phyloP scores from a whole-genome alignment of 805 yeast species.

The Isabelozyma heimii region DNA sequence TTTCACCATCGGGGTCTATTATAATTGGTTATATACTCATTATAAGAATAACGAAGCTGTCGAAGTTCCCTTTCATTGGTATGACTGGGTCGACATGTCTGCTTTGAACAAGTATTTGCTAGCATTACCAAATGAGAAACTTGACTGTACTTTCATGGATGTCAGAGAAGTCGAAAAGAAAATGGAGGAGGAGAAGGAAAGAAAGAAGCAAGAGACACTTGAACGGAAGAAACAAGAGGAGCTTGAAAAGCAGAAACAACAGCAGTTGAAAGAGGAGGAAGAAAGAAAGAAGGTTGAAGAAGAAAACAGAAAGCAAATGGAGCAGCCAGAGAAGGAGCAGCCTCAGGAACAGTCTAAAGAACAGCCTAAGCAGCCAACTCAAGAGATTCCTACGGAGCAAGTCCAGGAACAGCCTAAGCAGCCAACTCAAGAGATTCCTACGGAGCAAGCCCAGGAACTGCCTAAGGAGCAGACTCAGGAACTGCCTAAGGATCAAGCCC shows the following conservation, averaged over 20 bases:
- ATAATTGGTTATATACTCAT: conserved; percentile 5
- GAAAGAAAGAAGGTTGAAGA: not conserved
- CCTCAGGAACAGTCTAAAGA: not conserved
- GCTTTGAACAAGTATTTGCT: conserved; percentile 32
- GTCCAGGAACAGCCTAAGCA: not conserved
- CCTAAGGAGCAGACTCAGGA: not conserved
- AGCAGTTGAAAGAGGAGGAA: not conserved
- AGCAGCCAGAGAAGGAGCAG: not conserved
- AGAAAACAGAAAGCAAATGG: not conserved
- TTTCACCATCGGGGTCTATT: conserved; percentile 24
- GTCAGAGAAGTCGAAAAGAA: conserved; percentile 18
- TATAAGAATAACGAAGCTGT: conserved; percentile 4
- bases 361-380: not conserved
- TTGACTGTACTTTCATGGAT: conserved; percentile 45
- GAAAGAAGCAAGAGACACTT: not conserved
- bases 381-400: not conserved
- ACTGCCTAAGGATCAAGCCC: not conserved
- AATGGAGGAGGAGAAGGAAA: conserved; percentile 5
- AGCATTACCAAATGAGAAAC: conserved; percentile 21
- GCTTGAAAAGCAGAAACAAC: conserved; percentile 1
- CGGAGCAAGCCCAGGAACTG: not conserved
- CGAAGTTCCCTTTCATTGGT: conserved; percentile 49
- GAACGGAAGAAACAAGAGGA: not conserved
- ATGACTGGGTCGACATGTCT: conserved; percentile 52
- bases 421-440: not conserved